phyloP scores from a whole-genome alignment of 1,139 yeast genomes.

The Candida sojae region DNA sequence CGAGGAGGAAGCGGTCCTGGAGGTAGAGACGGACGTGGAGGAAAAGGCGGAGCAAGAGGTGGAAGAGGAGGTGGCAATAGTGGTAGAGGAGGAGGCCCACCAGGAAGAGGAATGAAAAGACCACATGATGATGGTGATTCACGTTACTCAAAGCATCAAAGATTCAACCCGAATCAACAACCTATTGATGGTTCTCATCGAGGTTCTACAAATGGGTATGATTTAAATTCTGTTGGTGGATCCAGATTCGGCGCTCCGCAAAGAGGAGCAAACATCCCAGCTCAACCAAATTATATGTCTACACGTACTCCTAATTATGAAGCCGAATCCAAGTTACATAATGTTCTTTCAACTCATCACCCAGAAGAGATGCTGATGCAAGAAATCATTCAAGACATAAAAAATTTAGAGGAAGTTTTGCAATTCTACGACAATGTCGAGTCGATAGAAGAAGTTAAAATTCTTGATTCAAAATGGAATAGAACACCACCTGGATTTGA shows the following conservation, averaged over 20 bases:
- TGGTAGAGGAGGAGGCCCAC: not conserved
- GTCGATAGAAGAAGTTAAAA: conserved; percentile 35
- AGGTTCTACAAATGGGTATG: not conserved
- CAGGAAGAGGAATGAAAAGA: not conserved
- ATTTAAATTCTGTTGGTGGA: not conserved
- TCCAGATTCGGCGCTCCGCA: not conserved
- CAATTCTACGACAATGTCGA: conserved; percentile 21
- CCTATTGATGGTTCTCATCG: not conserved
- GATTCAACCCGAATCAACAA: not conserved
- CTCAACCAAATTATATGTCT: not conserved
- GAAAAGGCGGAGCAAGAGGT: not conserved
- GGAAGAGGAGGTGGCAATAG: not conserved
- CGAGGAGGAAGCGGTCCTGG: not conserved
- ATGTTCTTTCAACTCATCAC: not conserved
- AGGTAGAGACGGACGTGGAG: conserved; percentile 1
- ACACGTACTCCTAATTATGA: not conserved
- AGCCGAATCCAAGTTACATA: conserved; percentile 1
- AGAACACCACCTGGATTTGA: conserved; percentile 75
- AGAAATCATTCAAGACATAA: conserved; percentile 7
- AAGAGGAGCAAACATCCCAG: not conserved
- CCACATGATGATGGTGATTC: not conserved
- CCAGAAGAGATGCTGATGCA: conserved; percentile 1
- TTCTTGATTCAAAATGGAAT: conserved; percentile 69
- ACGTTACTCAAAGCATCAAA: not conserved
- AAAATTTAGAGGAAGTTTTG: conserved; percentile 18